Evolutionary conservation across 306 rosid genomes (phyloP).

Genomic region (Rosa multiflora): DNA sequence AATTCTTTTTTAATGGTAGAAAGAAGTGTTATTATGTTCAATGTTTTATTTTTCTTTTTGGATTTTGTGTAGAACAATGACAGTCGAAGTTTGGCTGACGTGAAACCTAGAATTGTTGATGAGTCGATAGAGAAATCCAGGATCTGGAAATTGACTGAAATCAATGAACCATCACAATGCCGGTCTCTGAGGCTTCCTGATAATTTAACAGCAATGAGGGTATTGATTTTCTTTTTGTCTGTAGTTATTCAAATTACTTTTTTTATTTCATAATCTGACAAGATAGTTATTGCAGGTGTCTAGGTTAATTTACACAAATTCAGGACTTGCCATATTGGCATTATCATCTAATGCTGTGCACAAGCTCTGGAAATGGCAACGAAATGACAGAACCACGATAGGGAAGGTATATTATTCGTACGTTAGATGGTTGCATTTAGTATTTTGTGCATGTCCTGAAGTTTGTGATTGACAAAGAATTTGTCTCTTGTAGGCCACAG

Average conservation of each 20-base stretch:
- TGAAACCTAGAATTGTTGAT: slow-evolving; percentile 89
- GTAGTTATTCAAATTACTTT: background rate
- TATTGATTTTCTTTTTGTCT: slow-evolving; percentile 28
- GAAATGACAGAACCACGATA: slow-evolving; percentile 60
- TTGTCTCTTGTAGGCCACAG: slow-evolving; percentile 63
- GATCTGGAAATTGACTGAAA: slow-evolving; percentile 88
- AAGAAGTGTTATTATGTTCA: background rate
- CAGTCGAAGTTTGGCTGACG: slow-evolving; percentile 71
- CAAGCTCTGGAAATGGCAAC: slow-evolving; percentile 99
- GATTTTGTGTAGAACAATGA: slow-evolving; percentile 70
- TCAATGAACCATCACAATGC: slow-evolving; percentile 78
- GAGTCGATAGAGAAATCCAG: slow-evolving; percentile 83
- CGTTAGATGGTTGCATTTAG: slow-evolving; percentile 22
- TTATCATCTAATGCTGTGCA: slow-evolving; percentile 98
- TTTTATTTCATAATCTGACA: slow-evolving; percentile 21
- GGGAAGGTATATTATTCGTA: slow-evolving; percentile 56
- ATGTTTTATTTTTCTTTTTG: slow-evolving; percentile 19
- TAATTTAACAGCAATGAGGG: slow-evolving; percentile 76
- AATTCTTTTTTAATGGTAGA: background rate
- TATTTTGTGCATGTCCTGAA: slow-evolving; percentile 24
- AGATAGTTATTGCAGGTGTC: slow-evolving; percentile 67
- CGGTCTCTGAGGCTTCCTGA: slow-evolving; percentile 87
- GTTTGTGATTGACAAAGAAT: slow-evolving; percentile 32
- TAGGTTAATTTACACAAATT: slow-evolving; percentile 91
- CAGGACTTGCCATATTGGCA: slow-evolving; percentile 87